These are phyloP conservation scores for Yueomyces sp. DNA, from an alignment of 1,139 yeast species.

Conservation along the genomic window DNA sequence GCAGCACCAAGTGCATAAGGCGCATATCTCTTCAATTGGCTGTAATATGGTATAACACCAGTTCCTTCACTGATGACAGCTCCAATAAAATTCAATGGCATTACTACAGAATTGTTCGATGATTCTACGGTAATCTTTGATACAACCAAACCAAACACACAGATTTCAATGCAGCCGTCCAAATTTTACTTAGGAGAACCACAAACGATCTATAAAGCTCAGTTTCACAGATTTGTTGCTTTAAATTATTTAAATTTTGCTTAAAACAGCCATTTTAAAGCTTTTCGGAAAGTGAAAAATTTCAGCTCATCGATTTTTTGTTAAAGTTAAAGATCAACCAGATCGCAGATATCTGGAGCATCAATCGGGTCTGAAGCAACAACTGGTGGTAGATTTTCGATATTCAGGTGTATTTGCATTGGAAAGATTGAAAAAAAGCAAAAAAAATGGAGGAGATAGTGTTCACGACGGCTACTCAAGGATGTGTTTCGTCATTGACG, in stretches of 20 bases:
- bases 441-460: constrained; percentile 20
- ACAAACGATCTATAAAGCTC: too few relatives aligned
- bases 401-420: too few relatives aligned
- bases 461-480: constrained; percentile 19
- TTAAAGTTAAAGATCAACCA: too few relatives aligned
- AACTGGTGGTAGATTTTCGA: too few relatives aligned
- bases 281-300: too few relatives aligned
- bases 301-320: too few relatives aligned
- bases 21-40: constrained; percentile 37
- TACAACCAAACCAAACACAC: background rate
- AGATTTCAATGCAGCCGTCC: background rate
- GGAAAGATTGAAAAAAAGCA: too few relatives aligned
- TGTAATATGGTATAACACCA: constrained; percentile 61
- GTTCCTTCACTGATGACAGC: constrained; percentile 61
- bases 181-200: background rate
- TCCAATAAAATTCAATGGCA: constrained; percentile 78
- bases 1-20: constrained; percentile 39
- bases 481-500: constrained; percentile 17
- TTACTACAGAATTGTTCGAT: constrained; percentile 16
- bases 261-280: too few relatives aligned
- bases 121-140: background rate
- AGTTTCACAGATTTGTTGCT: too few relatives aligned
- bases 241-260: too few relatives aligned
- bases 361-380: too few relatives aligned
- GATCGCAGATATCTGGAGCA: too few relatives aligned